Base-by-base conservation (phyloP, 345 rosid species). In the Turnera subulata region DNA sequence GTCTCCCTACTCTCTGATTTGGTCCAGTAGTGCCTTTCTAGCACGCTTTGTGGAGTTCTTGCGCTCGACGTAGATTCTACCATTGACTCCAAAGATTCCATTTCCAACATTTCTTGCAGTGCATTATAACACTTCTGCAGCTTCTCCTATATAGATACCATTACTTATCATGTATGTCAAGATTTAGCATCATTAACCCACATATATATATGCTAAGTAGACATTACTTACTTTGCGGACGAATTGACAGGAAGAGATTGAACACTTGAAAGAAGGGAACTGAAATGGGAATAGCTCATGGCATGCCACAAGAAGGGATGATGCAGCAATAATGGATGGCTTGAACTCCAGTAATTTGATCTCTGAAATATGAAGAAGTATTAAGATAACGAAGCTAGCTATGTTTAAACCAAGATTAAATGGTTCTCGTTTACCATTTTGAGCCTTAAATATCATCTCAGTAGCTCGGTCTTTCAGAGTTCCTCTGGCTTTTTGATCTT, bases 311-410 rank as follows among this genome's bases (percentile, higher is more conserved):
- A 85, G 84, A 51, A 81, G 71, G 9, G 86, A 75, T 10, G 93
- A 77, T 58, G 89, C 93, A 23, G 89, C 82, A 39, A 83, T 56
- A 26, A 66, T 55, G 9, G 93, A 85, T 26, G 93, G 86, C 75
- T 63, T 85, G 77, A 79, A 83, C 71, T 73, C 80, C 2, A 85
- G 48, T 11, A 85, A 59, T 53, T 65, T 73, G 29, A 69, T 58
- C 48, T 83, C 93, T 85, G 82, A 23, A 53, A 53, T n/a, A n/a
- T n/a, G n/a, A n/a, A n/a, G n/a, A n/a, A n/a, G n/a, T n/a, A n/a
- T n/a, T n/a, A n/a, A n/a, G n/a, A n/a, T n/a, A n/a, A n/a, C n/a
- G n/a, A n/a, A n/a, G n/a, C n/a, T n/a, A n/a, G n/a, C n/a, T n/a
- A n/a, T n/a, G n/a, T n/a, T n/a, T n/a, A 67, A 11, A 43, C 42